Evolutionary conservation across 1,284 basidiomycete genomes (phyloP).

Genomic region (Trametes polyzona): DNA sequence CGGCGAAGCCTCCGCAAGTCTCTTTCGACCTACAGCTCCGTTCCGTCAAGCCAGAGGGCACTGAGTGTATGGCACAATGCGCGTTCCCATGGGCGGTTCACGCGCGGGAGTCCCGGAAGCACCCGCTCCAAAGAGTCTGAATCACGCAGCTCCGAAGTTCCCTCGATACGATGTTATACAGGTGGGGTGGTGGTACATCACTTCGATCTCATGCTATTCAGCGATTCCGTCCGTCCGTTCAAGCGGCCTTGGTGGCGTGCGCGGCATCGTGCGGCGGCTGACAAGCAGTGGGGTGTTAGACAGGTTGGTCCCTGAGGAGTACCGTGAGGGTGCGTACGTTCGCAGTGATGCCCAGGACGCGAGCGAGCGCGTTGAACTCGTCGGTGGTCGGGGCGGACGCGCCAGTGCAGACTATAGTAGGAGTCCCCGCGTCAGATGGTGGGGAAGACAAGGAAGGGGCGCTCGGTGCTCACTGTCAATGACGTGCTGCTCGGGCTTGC

Average conservation of each 20-base stretch:
- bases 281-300: background rate
- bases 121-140: background rate
- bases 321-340: constrained; percentile 38
- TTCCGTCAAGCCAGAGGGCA: no score
- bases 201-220: background rate
- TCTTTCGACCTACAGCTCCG: no score
- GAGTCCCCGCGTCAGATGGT: background rate
- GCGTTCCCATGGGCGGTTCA: background rate
- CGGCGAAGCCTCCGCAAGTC: no score
- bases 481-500: constrained; percentile 49
- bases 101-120: background rate
- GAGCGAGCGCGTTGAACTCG: constrained; percentile 58
- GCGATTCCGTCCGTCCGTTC: background rate
- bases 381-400: constrained; percentile 44
- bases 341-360: constrained; percentile 47
- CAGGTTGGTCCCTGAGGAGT: background rate
- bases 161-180: constrained; percentile 11
- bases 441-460: background rate
- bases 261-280: constrained; percentile 30
- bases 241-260: constrained; percentile 22
- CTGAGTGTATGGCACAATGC: no score
- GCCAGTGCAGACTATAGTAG: constrained; percentile 55
- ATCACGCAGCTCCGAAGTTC: constrained; percentile 18
- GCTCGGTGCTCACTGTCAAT: constrained; percentile 46
- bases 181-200: constrained; percentile 10